Conservation (phyloP, 441 rosid genomes). For the Eugenia klotzschiana region DNA sequence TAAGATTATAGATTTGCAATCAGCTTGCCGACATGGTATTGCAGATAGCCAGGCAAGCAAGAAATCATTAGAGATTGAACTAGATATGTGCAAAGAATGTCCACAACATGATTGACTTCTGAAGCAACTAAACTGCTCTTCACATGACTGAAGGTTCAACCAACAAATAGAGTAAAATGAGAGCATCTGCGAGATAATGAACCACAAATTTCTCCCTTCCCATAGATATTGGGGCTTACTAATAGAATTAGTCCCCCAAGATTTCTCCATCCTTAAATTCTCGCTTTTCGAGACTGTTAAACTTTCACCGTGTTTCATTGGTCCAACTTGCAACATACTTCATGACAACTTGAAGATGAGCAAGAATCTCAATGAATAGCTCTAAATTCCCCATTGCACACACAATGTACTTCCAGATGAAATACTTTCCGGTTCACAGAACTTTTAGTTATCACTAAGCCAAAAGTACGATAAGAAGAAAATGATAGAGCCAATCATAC, state of each 20-base stretch:
- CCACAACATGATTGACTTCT: not conserved
- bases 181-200: not conserved
- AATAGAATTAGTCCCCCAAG: not conserved
- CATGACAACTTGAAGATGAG: not conserved
- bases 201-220: not conserved
- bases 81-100: not conserved
- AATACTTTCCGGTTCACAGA: not conserved
- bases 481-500: conserved; percentile 8
- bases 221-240: not conserved
- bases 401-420: not conserved
- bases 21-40: not conserved
- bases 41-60: not conserved
- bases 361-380: not conserved
- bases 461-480: not conserved
- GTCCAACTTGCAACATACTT: not conserved
- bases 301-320: not conserved
- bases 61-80: not conserved
- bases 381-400: not conserved
- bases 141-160: not conserved
- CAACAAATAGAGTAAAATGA: not conserved
- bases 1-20: not conserved
- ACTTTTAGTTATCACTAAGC: not conserved
- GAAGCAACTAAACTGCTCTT: not conserved
- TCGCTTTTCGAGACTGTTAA: not conserved
- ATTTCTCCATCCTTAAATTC: not conserved